Evolutionary conservation across 139 green algal species (phyloP).

Genomic region (Microglena sp.): DNA sequence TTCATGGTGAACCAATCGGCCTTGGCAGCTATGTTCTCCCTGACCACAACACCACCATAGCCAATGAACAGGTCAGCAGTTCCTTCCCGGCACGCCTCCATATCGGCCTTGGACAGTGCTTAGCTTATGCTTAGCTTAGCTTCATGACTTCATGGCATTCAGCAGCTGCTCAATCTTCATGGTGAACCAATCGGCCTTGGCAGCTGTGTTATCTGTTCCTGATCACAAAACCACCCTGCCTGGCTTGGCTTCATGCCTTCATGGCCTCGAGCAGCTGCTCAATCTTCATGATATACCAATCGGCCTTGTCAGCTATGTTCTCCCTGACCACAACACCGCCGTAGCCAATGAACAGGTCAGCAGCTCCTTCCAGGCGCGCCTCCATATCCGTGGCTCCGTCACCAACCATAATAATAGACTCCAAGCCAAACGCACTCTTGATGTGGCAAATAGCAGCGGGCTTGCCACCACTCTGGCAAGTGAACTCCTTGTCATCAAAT

Average conservation of each 20-base stretch:
- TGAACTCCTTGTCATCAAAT: conserved; percentile 90
- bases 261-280: conserved; percentile 12
- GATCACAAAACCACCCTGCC: conserved; percentile 77
- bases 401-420: conserved; percentile 83
- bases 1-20: conserved; percentile 83
- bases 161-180: conserved; percentile 20
- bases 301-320: conserved; percentile 65
- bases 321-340: conserved; percentile 75
- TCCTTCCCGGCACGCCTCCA: conserved; percentile 73
- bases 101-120: too few relatives aligned
- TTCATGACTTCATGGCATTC: conserved; percentile 3
- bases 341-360: conserved; percentile 94
- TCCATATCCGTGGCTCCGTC: conserved; percentile 96
- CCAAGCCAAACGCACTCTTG: conserved; percentile 45
- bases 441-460: conserved; percentile 72
- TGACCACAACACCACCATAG: conserved; percentile 84
- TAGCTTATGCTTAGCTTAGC: too few relatives aligned
- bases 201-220: conserved; percentile 64
- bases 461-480: conserved; percentile 85
- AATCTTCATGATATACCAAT: conserved; percentile 77
- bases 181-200: conserved; percentile 84
- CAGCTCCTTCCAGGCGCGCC: conserved; percentile 66
- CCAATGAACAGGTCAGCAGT: conserved; percentile 91
- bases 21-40: conserved; percentile 57
- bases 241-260: not conserved